A percentile compares a stretch with the other conserved stretches of the same genome.
These are phyloP conservation scores for Artemisia tridentata DNA, from an alignment of 129 eudicot genomes.

Conservation along the genomic window DNA sequence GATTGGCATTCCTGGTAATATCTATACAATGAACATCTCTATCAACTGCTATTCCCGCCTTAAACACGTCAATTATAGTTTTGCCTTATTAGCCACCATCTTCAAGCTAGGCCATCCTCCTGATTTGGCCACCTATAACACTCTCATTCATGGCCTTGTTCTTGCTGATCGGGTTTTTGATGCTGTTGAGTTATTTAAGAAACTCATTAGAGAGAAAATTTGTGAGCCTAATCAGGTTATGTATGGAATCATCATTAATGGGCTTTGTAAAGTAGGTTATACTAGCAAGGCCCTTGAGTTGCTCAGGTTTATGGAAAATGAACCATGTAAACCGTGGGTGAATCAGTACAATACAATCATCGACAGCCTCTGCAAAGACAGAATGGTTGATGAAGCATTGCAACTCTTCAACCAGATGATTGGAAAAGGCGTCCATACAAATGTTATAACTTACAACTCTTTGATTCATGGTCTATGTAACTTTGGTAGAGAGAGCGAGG, in stretches of 20 bases:
- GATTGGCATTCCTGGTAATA: no score
- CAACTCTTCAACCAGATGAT: slow-evolving; percentile 27
- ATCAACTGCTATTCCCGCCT: background rate
- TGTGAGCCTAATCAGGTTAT: slow-evolving; percentile 31
- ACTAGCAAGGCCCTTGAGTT: slow-evolving; percentile 33
- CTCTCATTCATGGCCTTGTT: no score
- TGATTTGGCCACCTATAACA: no score
- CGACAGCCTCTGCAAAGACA: slow-evolving; percentile 35
- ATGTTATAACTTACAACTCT: slow-evolving; percentile 36
- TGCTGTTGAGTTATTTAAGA: no score
- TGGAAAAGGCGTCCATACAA: slow-evolving; percentile 27
- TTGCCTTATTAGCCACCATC: no score
- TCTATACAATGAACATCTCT: no score
- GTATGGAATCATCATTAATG: slow-evolving; percentile 34
- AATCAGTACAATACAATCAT: slow-evolving; percentile 30
- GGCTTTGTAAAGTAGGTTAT: slow-evolving; percentile 37
- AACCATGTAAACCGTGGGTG: slow-evolving; percentile 21
- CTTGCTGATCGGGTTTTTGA: no score
- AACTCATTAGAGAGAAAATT: background rate
- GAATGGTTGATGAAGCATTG: slow-evolving; percentile 35
- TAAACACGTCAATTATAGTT: background rate
- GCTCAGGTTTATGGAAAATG: slow-evolving; percentile 31
- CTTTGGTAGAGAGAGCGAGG: slow-evolving; percentile 26
- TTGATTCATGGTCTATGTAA: slow-evolving; percentile 41
- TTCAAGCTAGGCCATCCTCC: no score